These are phyloP conservation scores for Russula sp. DNA, from an alignment of 768 basidiomycete species.

Conservation along the genomic window DNA sequence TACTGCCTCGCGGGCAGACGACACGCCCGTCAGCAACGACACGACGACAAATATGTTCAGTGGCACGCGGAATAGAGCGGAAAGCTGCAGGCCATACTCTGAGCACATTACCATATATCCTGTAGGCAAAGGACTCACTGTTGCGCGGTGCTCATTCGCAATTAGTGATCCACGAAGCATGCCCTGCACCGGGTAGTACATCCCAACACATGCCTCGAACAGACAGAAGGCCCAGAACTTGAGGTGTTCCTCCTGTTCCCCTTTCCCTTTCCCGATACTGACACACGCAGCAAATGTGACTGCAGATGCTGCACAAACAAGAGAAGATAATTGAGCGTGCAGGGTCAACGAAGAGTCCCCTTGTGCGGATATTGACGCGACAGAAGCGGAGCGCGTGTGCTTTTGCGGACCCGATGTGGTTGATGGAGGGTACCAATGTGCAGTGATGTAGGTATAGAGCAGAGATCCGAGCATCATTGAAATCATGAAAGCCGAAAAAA, in stretches of 20 bases:
- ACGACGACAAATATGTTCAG: conserved; percentile 68
- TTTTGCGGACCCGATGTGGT: conserved; percentile 16
- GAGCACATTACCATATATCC: not conserved
- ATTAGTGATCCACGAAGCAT: conserved; percentile 62
- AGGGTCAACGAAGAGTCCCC: conserved; percentile 42
- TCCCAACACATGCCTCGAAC: conserved; percentile 70
- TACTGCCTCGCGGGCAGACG: conserved; percentile 53
- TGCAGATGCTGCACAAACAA: conserved; percentile 53
- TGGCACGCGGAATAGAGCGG: conserved; percentile 66
- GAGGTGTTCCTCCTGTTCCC: conserved; percentile 34
- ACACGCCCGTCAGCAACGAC: conserved; percentile 61
- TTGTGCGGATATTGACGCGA: conserved; percentile 1
- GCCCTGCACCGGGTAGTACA: conserved; percentile 76
- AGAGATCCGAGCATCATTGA: conserved; percentile 77
- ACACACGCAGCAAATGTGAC: conserved; percentile 48
- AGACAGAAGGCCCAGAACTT: conserved; percentile 70
- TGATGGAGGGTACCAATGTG: conserved; percentile 24
- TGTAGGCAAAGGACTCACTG: conserved; percentile 37
- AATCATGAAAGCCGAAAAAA: conserved; percentile 76
- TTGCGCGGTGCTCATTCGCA: conserved; percentile 65
- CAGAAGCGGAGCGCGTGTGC: conserved; percentile 9
- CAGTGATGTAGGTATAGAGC: conserved; percentile 47
- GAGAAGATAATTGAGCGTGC: conserved; percentile 59
- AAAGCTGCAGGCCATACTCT: conserved; percentile 36
- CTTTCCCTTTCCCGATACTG: conserved; percentile 24